These are phyloP conservation scores for Septoria linicola DNA, from an alignment of 2,329 filamentous ascomycete species.

Conservation along the genomic window DNA sequence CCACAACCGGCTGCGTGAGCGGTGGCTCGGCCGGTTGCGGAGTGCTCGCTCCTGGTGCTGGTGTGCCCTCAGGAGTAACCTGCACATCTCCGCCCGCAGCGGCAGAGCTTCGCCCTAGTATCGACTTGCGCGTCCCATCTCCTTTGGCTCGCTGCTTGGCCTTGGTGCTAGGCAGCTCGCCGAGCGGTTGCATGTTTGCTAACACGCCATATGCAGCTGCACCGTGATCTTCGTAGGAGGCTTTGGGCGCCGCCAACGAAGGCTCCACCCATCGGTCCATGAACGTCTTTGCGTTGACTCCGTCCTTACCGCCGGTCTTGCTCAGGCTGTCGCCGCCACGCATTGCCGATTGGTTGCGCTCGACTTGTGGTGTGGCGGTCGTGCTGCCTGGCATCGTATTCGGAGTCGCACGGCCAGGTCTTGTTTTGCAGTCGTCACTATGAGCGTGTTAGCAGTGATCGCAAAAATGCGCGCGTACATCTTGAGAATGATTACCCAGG, in stretches of 20 bases:
- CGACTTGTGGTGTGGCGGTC: slow-evolving; percentile 12
- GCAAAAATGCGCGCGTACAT: not conserved
- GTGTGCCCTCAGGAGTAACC: slow-evolving; percentile 47
- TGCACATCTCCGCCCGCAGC: slow-evolving; percentile 42
- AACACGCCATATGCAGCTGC: slow-evolving; percentile 71
- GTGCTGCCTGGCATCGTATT: slow-evolving; percentile 12
- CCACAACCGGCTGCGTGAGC: slow-evolving; percentile 34
- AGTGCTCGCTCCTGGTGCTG: slow-evolving; percentile 27
- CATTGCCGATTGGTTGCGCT: slow-evolving; percentile 2
- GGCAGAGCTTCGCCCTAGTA: slow-evolving; percentile 45
- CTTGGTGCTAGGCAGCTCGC: slow-evolving; percentile 64
- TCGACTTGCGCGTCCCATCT: slow-evolving; percentile 44
- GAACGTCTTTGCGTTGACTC: slow-evolving; percentile 38
- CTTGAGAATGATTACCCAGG: slow-evolving; percentile 13
- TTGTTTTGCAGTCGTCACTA: slow-evolving; percentile 18
- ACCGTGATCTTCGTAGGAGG: slow-evolving; percentile 77
- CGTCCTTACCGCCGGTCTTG: slow-evolving; percentile 32
- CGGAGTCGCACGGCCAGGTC: slow-evolving; percentile 4
- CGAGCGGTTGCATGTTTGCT: slow-evolving; percentile 80
- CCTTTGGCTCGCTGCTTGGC: slow-evolving; percentile 57
- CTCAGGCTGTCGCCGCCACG: slow-evolving; percentile 40
- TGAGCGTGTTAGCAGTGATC: slow-evolving; percentile 17
- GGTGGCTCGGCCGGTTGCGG: slow-evolving; percentile 42
- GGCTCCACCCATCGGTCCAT: slow-evolving; percentile 54
- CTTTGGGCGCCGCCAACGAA: slow-evolving; percentile 50